phyloP scores from a whole-genome alignment of 768 basidiomycete genomes.

The Mycena vitilis region DNA sequence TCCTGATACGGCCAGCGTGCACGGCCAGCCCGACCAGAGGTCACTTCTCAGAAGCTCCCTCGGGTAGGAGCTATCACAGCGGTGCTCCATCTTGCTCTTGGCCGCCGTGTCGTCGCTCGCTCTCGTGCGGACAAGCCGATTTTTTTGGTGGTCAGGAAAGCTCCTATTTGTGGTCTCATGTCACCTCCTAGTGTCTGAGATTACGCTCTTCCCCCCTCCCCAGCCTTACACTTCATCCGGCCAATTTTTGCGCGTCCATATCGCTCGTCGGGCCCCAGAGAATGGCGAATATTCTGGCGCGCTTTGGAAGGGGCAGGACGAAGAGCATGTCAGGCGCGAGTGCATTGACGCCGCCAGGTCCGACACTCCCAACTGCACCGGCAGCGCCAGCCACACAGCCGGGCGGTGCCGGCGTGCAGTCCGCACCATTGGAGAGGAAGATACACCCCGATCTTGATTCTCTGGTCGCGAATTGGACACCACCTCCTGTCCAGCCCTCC shows the following conservation, averaged over 20 bases:
- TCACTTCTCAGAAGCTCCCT: constrained; percentile 18
- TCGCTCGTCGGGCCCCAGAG: not conserved
- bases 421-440: constrained; percentile 25
- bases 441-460: constrained; percentile 36
- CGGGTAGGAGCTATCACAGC: constrained; percentile 13
- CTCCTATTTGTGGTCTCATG: constrained; percentile 31
- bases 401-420: not conserved
- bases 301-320: constrained; percentile 29
- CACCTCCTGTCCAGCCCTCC: constrained; percentile 8
- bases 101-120: constrained; percentile 4
- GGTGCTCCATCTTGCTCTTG: constrained; percentile 8
- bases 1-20: constrained; percentile 11
- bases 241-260: not conserved
- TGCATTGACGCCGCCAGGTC: constrained; percentile 10
- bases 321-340: constrained; percentile 21
- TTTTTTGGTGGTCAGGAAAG: constrained; percentile 10
- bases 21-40: constrained; percentile 2
- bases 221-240: not conserved
- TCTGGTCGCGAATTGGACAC: constrained; percentile 32
- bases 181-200: constrained; percentile 19
- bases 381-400: constrained; percentile 4
- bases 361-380: not conserved
- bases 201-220: not conserved
- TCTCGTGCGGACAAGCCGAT: not conserved
- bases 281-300: constrained; percentile 32